phyloP scores from a whole-genome alignment of 163 green algal species.

The Volvox carteri region DNA sequence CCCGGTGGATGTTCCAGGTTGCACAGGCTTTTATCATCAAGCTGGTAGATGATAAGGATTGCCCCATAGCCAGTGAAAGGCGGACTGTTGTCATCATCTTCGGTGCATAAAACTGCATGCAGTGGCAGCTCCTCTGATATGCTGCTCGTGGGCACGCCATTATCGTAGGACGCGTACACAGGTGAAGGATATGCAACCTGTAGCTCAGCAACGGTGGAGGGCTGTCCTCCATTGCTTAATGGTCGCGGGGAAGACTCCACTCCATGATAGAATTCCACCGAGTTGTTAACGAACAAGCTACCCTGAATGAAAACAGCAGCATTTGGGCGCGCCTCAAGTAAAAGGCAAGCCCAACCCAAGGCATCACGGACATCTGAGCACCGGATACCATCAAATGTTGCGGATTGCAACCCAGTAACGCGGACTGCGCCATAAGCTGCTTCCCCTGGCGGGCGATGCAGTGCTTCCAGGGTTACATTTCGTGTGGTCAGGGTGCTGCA shows the following conservation, averaged over 20 bases:
- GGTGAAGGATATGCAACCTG: too few relatives aligned
- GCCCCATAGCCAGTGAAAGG: not conserved
- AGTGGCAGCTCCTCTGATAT: too few relatives aligned
- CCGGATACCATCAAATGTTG: not conserved
- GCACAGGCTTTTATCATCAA: not conserved
- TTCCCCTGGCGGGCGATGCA: not conserved
- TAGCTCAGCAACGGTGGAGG: too few relatives aligned
- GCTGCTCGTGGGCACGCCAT: too few relatives aligned
- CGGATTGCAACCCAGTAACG: not conserved
- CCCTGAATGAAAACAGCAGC: not conserved
- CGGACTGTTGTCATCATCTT: too few relatives aligned
- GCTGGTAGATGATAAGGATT: not conserved
- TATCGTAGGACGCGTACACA: too few relatives aligned
- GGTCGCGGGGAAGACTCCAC: too few relatives aligned
- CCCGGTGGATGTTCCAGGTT: not conserved
- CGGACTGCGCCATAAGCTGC: slow-evolving; percentile 1
- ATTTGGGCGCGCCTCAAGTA: not conserved
- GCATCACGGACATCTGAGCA: not conserved
- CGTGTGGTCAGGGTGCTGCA: not conserved
- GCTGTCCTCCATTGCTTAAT: too few relatives aligned
- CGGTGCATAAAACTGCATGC: too few relatives aligned
- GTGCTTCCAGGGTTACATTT: not conserved
- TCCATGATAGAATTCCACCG: too few relatives aligned
- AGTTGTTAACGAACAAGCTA: not conserved
- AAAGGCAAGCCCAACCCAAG: slow-evolving; percentile 15